Conservation (phyloP, 352 stramenopile species). For the Globisporangium abappressorium region DNA sequence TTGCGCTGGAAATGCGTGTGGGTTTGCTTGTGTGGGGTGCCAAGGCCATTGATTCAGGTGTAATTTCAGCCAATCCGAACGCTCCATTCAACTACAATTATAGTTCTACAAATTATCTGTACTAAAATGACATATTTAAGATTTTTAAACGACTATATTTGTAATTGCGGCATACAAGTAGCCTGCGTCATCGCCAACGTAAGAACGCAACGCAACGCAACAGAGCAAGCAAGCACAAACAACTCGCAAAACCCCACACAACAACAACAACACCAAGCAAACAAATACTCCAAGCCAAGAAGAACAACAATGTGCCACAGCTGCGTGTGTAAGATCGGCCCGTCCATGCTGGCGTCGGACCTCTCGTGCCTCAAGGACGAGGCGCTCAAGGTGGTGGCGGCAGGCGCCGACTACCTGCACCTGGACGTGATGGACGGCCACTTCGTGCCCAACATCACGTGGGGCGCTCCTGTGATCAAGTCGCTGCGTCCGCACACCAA, state of each 20-base stretch:
- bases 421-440: constrained; percentile 99
- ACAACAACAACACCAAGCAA: background rate
- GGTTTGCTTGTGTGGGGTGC: background rate
- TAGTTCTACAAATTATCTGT: background rate
- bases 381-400: constrained; percentile 83
- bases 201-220: background rate
- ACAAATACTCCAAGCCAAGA: background rate
- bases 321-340: constrained; percentile 88
- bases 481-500: constrained; percentile 84
- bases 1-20: background rate
- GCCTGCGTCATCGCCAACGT: background rate
- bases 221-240: background rate
- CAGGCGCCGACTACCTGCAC: constrained; percentile 95
- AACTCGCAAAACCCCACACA: background rate
- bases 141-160: background rate
- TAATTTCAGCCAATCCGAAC: constrained; percentile 8
- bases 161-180: background rate
- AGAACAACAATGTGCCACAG: constrained; percentile 65
- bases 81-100: background rate
- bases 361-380: constrained; percentile 92
- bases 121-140: background rate
- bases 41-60: constrained; percentile 14
- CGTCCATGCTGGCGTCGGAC: constrained; percentile 94
- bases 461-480: constrained; percentile 95
- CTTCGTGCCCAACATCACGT: constrained; percentile 98